Evolutionary conservation across 352 stramenopile genomes (phyloP), one percentile per base, ranked within the genome.

Genomic region (Phytopythium mirpurense): DNA sequence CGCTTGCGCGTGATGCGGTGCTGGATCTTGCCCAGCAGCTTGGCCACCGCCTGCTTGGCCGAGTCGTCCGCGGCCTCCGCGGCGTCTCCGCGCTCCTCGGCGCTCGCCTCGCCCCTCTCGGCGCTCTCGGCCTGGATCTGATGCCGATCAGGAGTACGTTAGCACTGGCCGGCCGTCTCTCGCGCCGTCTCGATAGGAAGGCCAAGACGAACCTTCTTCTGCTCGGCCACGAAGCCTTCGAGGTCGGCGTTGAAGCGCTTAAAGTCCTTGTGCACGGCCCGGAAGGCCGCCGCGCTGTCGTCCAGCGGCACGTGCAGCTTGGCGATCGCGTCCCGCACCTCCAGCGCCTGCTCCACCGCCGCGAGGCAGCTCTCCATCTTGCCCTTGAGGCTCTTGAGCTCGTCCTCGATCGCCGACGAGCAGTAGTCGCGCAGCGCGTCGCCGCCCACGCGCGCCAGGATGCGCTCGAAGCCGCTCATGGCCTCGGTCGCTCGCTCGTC

Each of bases 381-480:
- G 42, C 37, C 61, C 57, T 86, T 77, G 46, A 88, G 56, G 50
- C 67, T 80, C 21, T 62, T 67, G 29, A 88, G 65, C 62, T 88
- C 78, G 51, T 88, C 75, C 34, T 88, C 78, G 56, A 88, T 88
- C n/a, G 78, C 74, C 14, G 75, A 88, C 27, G 75, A 84, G 65
- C 74, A 88, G 58, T 85, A 88, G 54, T 81, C 78, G 55, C 75
- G 74, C 65, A 88, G 63, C 41, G 78, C 78, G 51, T 88, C 74
- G 62, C 74, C 73, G 58, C 69, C 63, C 23, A 88, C 78, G 49
- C 75, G 78, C 60, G 74, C 78, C 52, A 88, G 51, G 57, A 88
- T 88, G 44, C 78, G 78, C 63, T 88, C 78, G 61, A 86, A 86
- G 31, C 78, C 78, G 63, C 75, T 86, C 78, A 88, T 88, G 45